Evolutionary conservation across 2,329 filamentous ascomycete species (phyloP), one percentile per base, ranked within the genome.

Genomic region (Macrophomina phaseolina): DNA sequence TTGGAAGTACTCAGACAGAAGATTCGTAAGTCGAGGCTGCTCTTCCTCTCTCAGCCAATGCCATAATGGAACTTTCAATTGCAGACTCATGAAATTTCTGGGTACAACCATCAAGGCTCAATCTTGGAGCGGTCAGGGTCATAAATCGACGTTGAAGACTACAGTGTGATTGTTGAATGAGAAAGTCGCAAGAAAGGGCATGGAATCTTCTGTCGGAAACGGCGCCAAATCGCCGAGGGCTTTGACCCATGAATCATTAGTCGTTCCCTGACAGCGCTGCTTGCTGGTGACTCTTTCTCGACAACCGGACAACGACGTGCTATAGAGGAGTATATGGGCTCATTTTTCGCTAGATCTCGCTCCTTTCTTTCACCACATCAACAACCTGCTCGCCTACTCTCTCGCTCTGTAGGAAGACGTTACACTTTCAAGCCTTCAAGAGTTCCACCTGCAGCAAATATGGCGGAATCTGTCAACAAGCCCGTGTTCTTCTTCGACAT

Each of bases 401-500:
- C 42, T 38, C 34, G 5, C 14, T 28, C 34, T 18, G 14, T 3
- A 16, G 32, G 16, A 8, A 28, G 14, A 14, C 58, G 16, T 18
- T 32, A 6, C 40, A n/a, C 30, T 1, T 36, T 61, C 53, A 18
- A 14, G 36, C 11, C 5, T 45, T 32, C 34, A 12, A 42, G 42
- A 42, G 16, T 23, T 4, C 52, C 61, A 53, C 30, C 23, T 36
- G 7, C 64, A n/a, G 34, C 64, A 49, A 71, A 18, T 66, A 77
- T 76, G 75, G 71, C 71, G 64, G 70, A 69, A 34, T 52, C 74
- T 48, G 67, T 68, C 45, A 75, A 76, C 65, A 79, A 86, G 69
- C 83, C 85, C 1, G 83, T 91, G 23, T 86, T 89, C 77, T 89
- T 87, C 79, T 98, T 97, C 76, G 95, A 99, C 77, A 98, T 99